These are phyloP conservation scores for Trichoderma asperellum DNA, from an alignment of 2,329 filamentous ascomycete genomes.

Conservation along the genomic window DNA sequence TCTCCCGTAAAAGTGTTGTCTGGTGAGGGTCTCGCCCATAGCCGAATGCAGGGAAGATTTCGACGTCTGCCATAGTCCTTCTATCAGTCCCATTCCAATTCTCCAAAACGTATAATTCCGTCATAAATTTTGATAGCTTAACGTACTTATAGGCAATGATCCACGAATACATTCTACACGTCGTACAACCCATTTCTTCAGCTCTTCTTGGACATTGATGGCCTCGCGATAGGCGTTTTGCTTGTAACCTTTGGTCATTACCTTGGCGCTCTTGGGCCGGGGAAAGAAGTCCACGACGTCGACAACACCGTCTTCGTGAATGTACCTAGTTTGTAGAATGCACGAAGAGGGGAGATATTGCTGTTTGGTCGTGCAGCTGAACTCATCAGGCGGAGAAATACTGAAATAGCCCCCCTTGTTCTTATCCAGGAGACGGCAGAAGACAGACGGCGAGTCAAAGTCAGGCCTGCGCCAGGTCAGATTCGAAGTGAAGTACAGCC, in stretches of 20 bases:
- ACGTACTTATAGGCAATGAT: slow-evolving; percentile 59
- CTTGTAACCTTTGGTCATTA: slow-evolving; percentile 52
- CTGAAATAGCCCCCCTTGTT: slow-evolving; percentile 75
- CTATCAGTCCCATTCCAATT: background rate
- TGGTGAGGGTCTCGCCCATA: slow-evolving; percentile 68
- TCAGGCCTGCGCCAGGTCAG: slow-evolving; percentile 59
- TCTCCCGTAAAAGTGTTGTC: slow-evolving; percentile 57
- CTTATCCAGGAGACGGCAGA: slow-evolving; percentile 74
- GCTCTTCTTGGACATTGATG: slow-evolving; percentile 58
- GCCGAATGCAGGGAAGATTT: slow-evolving; percentile 73
- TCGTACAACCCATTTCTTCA: slow-evolving; percentile 73
- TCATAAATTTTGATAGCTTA: slow-evolving; percentile 1
- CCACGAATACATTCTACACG: slow-evolving; percentile 75
- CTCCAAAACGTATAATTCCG: background rate
- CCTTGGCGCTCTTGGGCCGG: slow-evolving; percentile 62
- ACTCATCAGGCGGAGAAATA: slow-evolving; percentile 58
- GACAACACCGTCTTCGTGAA: slow-evolving; percentile 74
- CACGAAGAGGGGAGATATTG: slow-evolving; percentile 76
- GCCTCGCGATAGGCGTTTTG: slow-evolving; percentile 60
- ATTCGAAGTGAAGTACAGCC: background rate
- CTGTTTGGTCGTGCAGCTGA: slow-evolving; percentile 71
- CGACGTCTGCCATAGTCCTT: slow-evolving; percentile 54
- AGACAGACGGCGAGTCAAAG: slow-evolving; percentile 77
- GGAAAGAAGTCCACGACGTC: slow-evolving; percentile 78
- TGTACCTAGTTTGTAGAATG: slow-evolving; percentile 76